Base-by-base conservation (phyloP, 192 early-diverging fungal species). In the Coemansia sp. region DNA sequence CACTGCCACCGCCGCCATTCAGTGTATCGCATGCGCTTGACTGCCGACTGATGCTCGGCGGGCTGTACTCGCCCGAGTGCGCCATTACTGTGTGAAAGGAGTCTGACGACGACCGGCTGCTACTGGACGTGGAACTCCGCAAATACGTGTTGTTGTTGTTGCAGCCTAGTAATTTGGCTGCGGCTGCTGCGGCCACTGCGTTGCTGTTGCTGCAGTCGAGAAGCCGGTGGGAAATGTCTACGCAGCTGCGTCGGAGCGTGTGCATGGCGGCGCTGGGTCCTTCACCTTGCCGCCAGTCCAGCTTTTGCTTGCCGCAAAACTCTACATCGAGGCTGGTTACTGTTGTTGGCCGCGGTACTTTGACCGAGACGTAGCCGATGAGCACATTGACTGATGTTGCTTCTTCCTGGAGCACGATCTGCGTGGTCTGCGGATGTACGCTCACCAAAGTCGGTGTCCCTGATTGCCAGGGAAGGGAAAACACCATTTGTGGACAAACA, bases 341-440 rank as follows among this genome's bases (percentile, higher is more conserved):
- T 10, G 20, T 38, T 2, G 64, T 70, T 1, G 62, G 60, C 14
- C 62, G 59, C 11, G 25, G 40, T 19, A 68, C 72, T 14, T 46
- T 17, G 6, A 71, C 62, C 0, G 65, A 56, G 8, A 74, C 60
- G 35, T 71, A 71, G 6, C 72, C 77, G 2, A 74, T 69, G 12
- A 80, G 65, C 0, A 74, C 49, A 36, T 74, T 74, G 53, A 46
- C 37, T 35, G 40, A 32, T 47, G 59, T 47, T 0, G 46, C 56
- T 41, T 62, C 59, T 1, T 49, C 58, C 31, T 65, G 72, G 0
- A 74, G 59, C 19, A 80, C 58, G 15, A 80, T 67, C 20, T 67
- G 65, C 31, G 68, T 74, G 8, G 77, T 80, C 32, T 63, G 68
- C 15, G 77, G 69, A 31, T 74, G 68, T 9, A 80, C 60, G n/a